phyloP scores from a whole-genome alignment of 2,329 filamentous ascomycete species.

The Ceratocystiopsis sp. region DNA sequence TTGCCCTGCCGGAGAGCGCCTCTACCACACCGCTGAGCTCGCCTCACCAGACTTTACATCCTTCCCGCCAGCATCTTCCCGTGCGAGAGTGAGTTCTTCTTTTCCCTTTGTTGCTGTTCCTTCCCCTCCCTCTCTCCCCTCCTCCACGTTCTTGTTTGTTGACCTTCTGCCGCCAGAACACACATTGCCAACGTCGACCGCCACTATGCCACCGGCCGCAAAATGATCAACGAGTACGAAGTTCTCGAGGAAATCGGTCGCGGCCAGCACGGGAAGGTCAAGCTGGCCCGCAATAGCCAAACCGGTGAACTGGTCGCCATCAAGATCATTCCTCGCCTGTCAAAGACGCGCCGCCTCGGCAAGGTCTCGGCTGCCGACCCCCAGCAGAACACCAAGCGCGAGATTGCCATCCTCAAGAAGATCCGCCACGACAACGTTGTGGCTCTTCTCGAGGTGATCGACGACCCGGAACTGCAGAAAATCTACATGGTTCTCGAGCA shows the following conservation, averaged over 20 bases:
- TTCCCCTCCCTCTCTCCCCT: too few relatives aligned
- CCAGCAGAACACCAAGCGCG: constrained; percentile 74
- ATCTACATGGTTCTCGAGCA: constrained; percentile 97
- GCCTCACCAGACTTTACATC: constrained; percentile 48
- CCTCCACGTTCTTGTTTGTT: not conserved
- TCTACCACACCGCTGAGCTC: constrained; percentile 33
- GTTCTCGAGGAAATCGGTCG: constrained; percentile 92
- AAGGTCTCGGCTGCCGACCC: constrained; percentile 50
- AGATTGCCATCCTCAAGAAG: constrained; percentile 97
- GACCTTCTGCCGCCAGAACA: constrained; percentile 34
- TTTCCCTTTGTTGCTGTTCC: too few relatives aligned
- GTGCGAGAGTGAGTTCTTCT: constrained; percentile 52
- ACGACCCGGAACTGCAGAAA: constrained; percentile 90
- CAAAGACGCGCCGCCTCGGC: constrained; percentile 82
- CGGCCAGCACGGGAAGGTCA: constrained; percentile 94
- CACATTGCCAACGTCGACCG: constrained; percentile 84
- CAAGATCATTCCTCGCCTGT: constrained; percentile 95
- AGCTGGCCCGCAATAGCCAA: constrained; percentile 67
- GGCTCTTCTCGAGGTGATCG: constrained; percentile 87
- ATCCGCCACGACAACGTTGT: constrained; percentile 96
- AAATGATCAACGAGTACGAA: constrained; percentile 95
- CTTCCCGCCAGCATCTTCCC: constrained; percentile 46
- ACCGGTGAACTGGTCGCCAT: constrained; percentile 75
- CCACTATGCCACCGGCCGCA: constrained; percentile 76
- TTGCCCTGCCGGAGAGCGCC: constrained; percentile 34